These are phyloP conservation scores for Mycocalia duriaeana DNA, from an alignment of 1,284 basidiomycete species.

Conservation along the genomic window DNA sequence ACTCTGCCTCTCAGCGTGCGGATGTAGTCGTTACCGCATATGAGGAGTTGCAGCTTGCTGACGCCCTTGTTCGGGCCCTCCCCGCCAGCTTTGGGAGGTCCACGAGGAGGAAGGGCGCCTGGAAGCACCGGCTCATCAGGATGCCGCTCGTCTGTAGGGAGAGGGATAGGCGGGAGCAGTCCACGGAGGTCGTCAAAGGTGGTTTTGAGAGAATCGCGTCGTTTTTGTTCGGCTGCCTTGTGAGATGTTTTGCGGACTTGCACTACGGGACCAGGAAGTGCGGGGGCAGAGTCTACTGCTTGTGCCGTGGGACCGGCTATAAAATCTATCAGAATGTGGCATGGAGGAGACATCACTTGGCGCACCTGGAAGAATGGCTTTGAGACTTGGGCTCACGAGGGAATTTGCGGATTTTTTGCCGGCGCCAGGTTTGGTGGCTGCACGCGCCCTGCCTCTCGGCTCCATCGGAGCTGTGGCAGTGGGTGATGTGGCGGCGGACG, in stretches of 20 bases:
- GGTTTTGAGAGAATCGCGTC: slow-evolving; percentile 91
- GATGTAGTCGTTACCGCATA: slow-evolving; percentile 88
- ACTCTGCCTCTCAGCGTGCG: slow-evolving; percentile 73
- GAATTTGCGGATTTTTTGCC: slow-evolving; percentile 25
- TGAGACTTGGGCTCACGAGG: slow-evolving; percentile 38
- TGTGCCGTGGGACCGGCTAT: slow-evolving; percentile 19
- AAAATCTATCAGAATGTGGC: not conserved
- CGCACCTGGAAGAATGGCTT: slow-evolving; percentile 67
- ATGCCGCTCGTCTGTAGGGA: slow-evolving; percentile 70
- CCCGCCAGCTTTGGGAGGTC: slow-evolving; percentile 79
- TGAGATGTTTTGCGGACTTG: slow-evolving; percentile 83
- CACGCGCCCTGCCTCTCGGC: slow-evolving; percentile 16
- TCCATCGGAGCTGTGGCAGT: no score
- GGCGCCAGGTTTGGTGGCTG: slow-evolving; percentile 9
- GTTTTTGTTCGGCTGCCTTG: slow-evolving; percentile 96
- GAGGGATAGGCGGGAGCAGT: slow-evolving; percentile 83
- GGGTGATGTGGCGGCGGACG: slow-evolving; percentile 3
- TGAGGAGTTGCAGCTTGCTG: slow-evolving; percentile 87
- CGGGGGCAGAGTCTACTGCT: slow-evolving; percentile 7
- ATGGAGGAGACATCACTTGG: slow-evolving; percentile 5
- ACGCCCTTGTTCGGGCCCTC: slow-evolving; percentile 94
- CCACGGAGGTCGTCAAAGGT: slow-evolving; percentile 92
- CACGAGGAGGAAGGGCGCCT: slow-evolving; percentile 80
- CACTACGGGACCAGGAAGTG: slow-evolving; percentile 21
- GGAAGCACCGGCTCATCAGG: slow-evolving; percentile 67